Percentiles rank a stretch among this genome's conserved stretches.
phyloP scores from a whole-genome alignment of 371 early-diverging fungal species.

The Encephalitozoon romaleae region DNA sequence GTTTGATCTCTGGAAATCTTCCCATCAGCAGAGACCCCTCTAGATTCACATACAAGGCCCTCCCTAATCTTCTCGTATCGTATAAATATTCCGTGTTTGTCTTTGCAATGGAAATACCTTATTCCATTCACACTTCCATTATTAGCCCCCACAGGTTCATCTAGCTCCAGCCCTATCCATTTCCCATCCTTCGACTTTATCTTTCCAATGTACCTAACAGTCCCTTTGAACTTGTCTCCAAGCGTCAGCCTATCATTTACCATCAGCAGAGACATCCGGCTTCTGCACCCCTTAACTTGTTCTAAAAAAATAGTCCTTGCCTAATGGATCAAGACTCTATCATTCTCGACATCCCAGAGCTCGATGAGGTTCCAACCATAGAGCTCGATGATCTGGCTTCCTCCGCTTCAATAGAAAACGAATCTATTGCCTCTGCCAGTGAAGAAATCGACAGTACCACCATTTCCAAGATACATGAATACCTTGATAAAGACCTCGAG shows the following conservation, averaged over 20 bases:
- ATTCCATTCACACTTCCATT: conserved; percentile 41
- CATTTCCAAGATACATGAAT: conserved; percentile 53
- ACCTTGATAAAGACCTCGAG: conserved; percentile 47
- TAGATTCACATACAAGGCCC: neutral
- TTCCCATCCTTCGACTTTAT: conserved; percentile 42
- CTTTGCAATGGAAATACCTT: conserved; percentile 46
- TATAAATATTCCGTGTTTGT: conserved; percentile 48
- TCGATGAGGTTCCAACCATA: neutral
- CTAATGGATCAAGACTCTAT: conserved; percentile 15
- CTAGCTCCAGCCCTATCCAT: conserved; percentile 53
- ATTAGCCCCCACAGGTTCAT: conserved; percentile 44
- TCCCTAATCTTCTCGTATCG: conserved; percentile 14
- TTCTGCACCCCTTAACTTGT: neutral
- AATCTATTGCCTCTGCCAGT: neutral
- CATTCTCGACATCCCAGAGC: conserved; percentile 14
- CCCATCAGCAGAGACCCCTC: neutral
- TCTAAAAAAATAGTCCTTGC: conserved; percentile 13
- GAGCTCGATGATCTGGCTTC: neutral
- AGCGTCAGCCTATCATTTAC: conserved; percentile 27
- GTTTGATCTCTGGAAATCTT: neutral
- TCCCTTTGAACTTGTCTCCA: conserved; percentile 20
- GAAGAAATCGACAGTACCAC: conserved; percentile 40
- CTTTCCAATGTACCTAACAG: conserved; percentile 45
- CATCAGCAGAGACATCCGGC: neutral
- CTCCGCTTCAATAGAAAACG: neutral